Base-by-base conservation (phyloP, 176 grass and related monocot genomes). In the Rhynchospora tenuis region DNA sequence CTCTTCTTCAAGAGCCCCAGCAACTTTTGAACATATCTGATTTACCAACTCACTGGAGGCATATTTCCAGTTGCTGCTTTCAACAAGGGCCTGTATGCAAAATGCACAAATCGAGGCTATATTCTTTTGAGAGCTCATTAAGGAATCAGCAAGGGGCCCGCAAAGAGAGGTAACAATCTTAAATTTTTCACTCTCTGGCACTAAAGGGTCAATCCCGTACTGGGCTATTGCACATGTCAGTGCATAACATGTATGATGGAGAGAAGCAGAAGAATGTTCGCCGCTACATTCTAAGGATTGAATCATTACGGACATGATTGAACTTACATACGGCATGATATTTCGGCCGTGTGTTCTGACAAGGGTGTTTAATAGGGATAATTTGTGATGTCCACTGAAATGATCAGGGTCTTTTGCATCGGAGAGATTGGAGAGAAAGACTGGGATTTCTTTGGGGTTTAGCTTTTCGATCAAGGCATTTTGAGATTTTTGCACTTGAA, bases 21-120 rank as follows among this genome's bases (percentile, higher is more conserved):
- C 87, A 13, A 93, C 86, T 86, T 96, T 96, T 72, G 87, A 58
- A 80, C 93, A 96, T 9, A 93, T 76, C 70, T 86, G 80, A 83
- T 91, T 87, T 22, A 91, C 75, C 88, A 96, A 78, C 57, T 93
- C 86, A 15, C 58, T 64, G 65, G 86, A 86, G 45, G 85, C 83
- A 52, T 87, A 96, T 23, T 84, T 81, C 90, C 93, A 96, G 23
- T 88, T 88, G 66, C 79, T 85, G 44, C 86, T 89, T 47, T 91
- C 86, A 59, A 93, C 85, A 82, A 96, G 90, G 44, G 79, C 73
- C 56, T 64, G 60, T 27, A 88, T 52, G 27, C 89, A 96, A 74
- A 89, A 82, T 79, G 93, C 90, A 24, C 83, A 88, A 61, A 87
- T 61, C 60, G 87, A 96, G 61, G 86, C 86, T 14, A 87, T 43